phyloP scores from a whole-genome alignment of 2,329 filamentous ascomycete genomes.

The Tympanopsis confertula region DNA sequence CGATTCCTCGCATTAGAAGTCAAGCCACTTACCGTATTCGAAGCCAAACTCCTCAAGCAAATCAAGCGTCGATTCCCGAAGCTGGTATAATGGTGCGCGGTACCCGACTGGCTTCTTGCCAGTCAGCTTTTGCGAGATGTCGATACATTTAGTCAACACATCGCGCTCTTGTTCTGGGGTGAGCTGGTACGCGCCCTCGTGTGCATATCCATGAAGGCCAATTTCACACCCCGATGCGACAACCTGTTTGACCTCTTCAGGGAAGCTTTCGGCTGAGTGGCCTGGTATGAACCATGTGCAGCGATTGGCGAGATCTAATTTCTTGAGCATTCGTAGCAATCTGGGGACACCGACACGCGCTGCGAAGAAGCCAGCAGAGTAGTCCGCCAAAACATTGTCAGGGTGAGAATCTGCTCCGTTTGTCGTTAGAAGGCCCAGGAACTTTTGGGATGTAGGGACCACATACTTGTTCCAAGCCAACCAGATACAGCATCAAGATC shows the following conservation, averaged over 20 bases:
- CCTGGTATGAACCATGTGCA: conserved; percentile 50
- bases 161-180: conserved; percentile 34
- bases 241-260: conserved; percentile 33
- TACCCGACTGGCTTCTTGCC: conserved; percentile 34
- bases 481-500: conserved; percentile 49
- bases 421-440: conserved; percentile 5
- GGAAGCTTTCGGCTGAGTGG: conserved; percentile 46
- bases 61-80: conserved; percentile 32
- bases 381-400: conserved; percentile 42
- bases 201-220: conserved; percentile 15
- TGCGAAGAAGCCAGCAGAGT: conserved; percentile 40
- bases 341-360: conserved; percentile 43
- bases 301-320: conserved; percentile 34
- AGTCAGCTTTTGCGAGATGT: conserved; percentile 25
- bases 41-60: conserved; percentile 34
- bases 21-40: conserved; percentile 20
- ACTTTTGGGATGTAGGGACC: conserved; percentile 9
- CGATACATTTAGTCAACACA: conserved; percentile 33
- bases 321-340: conserved; percentile 39
- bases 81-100: conserved; percentile 36
- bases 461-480: conserved; percentile 41
- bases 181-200: conserved; percentile 25
- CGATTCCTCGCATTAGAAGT: neutral
- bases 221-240: conserved; percentile 40
- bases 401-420: conserved; percentile 17